Conservation (phyloP, 176 grass and related monocot species). For the Ensete ventricosum region DNA sequence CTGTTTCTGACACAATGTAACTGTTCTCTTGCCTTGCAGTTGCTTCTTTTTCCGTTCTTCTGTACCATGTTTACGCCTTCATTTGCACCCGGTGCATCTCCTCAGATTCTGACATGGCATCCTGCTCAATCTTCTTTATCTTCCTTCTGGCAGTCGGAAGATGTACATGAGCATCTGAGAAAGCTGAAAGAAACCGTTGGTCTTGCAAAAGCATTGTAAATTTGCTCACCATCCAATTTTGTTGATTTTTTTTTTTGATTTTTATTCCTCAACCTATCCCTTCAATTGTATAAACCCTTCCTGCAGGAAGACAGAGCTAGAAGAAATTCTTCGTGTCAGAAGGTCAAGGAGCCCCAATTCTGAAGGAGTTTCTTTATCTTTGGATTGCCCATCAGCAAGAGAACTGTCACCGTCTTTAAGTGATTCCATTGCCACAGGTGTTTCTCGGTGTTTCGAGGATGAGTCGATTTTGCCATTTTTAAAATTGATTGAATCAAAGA, state of each 20-base stretch:
- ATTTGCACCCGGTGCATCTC: not conserved
- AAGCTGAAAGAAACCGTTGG: slow-evolving; percentile 54
- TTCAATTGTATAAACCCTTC: not conserved
- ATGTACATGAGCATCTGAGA: slow-evolving; percentile 49
- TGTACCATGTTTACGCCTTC: slow-evolving; percentile 7
- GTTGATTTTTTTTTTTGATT: not conserved
- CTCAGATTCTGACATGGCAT: slow-evolving; percentile 26
- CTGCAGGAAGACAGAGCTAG: slow-evolving; percentile 58
- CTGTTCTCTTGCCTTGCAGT: not conserved
- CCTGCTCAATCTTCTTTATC: slow-evolving; percentile 18
- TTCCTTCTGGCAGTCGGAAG: slow-evolving; percentile 50
- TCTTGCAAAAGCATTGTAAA: slow-evolving; percentile 47
- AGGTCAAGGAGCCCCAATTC: slow-evolving; percentile 5
- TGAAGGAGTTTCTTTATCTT: slow-evolving; percentile 11
- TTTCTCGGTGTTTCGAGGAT: not conserved
- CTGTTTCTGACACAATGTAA: not conserved
- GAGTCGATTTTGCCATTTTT: slow-evolving; percentile 14
- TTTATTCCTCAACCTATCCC: not conserved
- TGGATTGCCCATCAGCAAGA: not conserved
- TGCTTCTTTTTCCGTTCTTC: too few species aligned
- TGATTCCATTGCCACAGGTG: not conserved
- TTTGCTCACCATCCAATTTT: not conserved
- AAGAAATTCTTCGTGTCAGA: slow-evolving; percentile 12
- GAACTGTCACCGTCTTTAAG: not conserved
- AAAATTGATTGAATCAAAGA: slow-evolving; percentile 38